Base-by-base conservation (phyloP, 1,139 yeast genomes). In the Lodderomyces jiufengensis region DNA sequence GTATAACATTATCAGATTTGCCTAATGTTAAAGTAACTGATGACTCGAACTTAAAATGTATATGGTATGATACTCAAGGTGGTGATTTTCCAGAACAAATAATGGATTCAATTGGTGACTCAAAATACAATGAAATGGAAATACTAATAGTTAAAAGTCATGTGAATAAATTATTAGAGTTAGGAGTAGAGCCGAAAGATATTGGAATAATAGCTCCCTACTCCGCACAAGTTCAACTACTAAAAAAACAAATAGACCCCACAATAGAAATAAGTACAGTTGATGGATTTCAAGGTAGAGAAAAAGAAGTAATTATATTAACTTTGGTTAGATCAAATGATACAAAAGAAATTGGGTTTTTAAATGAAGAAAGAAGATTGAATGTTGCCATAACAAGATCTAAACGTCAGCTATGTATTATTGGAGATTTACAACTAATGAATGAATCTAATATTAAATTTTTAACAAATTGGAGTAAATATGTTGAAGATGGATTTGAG, bases 21-120 rank as follows among this genome's bases (percentile, higher is more conserved):
- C 64, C 71, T 0, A 61, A 65, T 6, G 82, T 78, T 4, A 27
- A 33, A n/a, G 64, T 61, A n/a, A 52, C 54, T 6, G 71, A 64
- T 12, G 65, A 61, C n/a, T 59, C 67, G 1, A 35, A 40, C 2
- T 41, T 46, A 1, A 47, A 55, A 14, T 66, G 72, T 38, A 63
- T 87, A 2, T 90, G 97, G 95, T 80, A 82, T 48, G 97, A 90
- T 51, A 90, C 97, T 0, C 94, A 86, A 56, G 95, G 95, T n/a
- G 95, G 92, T 4, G 86, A 82, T 30, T 84, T 69, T 47, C 80
- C 77, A 2, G 92, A 84, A 45, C 66, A 66, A 39, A 74, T 76
- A 22, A 58, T 65, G 10, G 74, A 67, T 6, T 71, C 65, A 10
- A 50, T 51, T 16, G 65, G 62, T 23, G 56, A 50, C 15, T 81